Conservation (phyloP, 2,329 filamentous ascomycete species). For the Colletotrichum sp. region DNA sequence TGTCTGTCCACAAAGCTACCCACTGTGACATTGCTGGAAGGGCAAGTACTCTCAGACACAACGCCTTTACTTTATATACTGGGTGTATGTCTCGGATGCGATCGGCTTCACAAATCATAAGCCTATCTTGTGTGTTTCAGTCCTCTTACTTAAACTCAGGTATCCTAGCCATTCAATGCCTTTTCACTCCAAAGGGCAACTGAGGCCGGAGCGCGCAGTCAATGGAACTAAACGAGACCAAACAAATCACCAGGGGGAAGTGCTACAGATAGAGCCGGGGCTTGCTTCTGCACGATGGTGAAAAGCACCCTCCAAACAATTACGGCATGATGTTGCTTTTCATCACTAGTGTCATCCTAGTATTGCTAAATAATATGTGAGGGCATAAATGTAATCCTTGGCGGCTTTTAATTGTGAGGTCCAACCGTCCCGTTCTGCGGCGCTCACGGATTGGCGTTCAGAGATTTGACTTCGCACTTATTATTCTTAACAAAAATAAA, state of each 20-base stretch:
- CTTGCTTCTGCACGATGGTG: too few relatives aligned
- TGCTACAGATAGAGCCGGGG: too few relatives aligned
- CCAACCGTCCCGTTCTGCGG: accelerated
- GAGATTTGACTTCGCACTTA: too few relatives aligned
- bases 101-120: neutral
- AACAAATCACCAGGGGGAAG: accelerated
- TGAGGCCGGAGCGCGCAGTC: neutral
- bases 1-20: too few relatives aligned
- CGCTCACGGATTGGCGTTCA: accelerated
- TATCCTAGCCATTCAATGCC: accelerated
- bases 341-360: accelerated
- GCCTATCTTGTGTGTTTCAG: accelerated
- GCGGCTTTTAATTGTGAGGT: accelerated
- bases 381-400: too few relatives aligned
- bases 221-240: neutral
- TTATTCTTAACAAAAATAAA: accelerated
- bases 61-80: neutral
- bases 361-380: too few relatives aligned
- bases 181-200: neutral
- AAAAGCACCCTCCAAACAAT: accelerated
- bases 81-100: neutral
- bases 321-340: accelerated
- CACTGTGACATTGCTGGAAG: neutral
- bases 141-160: neutral
- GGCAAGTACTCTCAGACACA: accelerated